Evolutionary conservation across 495 filamentous ascomycete genomes (phyloP), one percentile per base, ranked within the genome.

Genomic region (Letharia columbiana): DNA sequence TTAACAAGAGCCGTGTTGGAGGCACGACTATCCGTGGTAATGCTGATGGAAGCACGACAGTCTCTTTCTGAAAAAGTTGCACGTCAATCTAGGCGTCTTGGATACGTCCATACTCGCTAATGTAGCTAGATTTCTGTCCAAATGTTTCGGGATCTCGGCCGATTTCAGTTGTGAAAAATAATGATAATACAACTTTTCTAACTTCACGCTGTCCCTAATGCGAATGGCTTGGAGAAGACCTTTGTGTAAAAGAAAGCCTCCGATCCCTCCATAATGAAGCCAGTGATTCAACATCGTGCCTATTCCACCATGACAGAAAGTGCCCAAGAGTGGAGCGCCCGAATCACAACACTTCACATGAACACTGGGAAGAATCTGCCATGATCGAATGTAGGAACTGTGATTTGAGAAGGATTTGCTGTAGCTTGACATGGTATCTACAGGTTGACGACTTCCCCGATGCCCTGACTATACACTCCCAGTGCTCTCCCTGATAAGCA

Each of bases 41-140:
- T 37, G 7, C 11, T 58, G 62, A 17, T 37, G 62, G 41, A 64
- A n/a, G n/a, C 47, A 52, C 17, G 28, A 42, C 28, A 18, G 52
- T 35, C 28, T 62, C 17, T 37, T 23, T 39, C 10, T 6, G 15
- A 56, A 15, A 35, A 33, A 4, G 42, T 50, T 49, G 28, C 42
- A 47, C 37, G 61, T 49, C 61, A n/a, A 64, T 64, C 52, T 64
- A 64, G 62, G 52, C 40, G 37, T 64, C 39, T 64, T 64, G 50
- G 50, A 64, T 57, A 58, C 49, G 50, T 64, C 50, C 40, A 45
- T 61, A 61, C 13, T 64, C 40, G 50, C 62, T 57, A 54, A 64
- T 64, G 50, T 64, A 58, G 62, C 62, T 64, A 64, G 52, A 56
- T 3, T 42, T 64, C 12, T 57, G 45, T 64, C 35, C 39, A 2